Conservation (phyloP, 1,139 yeast species). For the Pichiaceae sp. region DNA sequence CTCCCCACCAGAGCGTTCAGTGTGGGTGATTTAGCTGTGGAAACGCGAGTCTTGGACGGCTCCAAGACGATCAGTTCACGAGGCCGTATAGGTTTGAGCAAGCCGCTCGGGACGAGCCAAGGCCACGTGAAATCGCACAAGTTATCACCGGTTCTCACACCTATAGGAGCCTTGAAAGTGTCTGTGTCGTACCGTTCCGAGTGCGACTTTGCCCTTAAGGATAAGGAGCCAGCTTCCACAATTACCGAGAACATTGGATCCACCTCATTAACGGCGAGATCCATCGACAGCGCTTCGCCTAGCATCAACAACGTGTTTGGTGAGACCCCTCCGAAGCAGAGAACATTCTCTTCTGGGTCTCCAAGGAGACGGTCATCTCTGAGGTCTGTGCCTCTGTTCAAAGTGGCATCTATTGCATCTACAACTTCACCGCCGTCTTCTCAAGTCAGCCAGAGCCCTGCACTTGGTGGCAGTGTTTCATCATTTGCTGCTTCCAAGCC, state of each 20-base stretch:
- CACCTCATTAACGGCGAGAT: not conserved
- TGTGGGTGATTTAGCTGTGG: constrained; percentile 29
- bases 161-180: constrained; percentile 62
- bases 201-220: constrained; percentile 57
- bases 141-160: constrained; percentile 65
- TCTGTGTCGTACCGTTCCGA: constrained; percentile 76
- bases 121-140: constrained; percentile 7
- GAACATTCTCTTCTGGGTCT: constrained; percentile 6
- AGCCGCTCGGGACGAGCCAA: constrained; percentile 33
- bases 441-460: constrained; percentile 25
- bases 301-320: constrained; percentile 2
- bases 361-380: constrained; percentile 20
- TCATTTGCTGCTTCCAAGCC: constrained; percentile 29
- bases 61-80: constrained; percentile 68
- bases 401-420: constrained; percentile 49
- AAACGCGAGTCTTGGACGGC: constrained; percentile 68
- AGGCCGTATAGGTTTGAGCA: constrained; percentile 79
- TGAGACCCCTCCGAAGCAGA: constrained; percentile 2
- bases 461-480: constrained; percentile 18
- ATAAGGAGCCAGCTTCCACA: constrained; percentile 56
- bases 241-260: constrained; percentile 14
- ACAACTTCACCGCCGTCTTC: constrained; percentile 33
- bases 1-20: constrained; percentile 39
- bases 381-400: constrained; percentile 47
- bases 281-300: constrained; percentile 4